These are phyloP conservation scores for Passalora sequoiae DNA, from an alignment of 2,329 filamentous ascomycete genomes.

Conservation along the genomic window DNA sequence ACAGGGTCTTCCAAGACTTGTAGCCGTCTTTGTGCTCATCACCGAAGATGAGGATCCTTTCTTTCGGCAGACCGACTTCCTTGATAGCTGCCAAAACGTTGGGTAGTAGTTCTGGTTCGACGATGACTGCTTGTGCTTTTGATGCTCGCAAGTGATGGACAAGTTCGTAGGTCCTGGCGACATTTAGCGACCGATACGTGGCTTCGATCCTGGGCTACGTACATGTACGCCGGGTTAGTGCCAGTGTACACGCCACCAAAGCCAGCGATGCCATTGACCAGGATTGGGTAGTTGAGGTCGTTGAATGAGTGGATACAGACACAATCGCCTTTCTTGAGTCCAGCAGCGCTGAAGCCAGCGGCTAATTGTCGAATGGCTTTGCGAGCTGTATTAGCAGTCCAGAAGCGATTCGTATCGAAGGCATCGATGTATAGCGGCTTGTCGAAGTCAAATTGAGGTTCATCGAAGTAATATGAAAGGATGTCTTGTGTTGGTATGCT, in stretches of 20 bases:
- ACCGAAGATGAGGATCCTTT: constrained; percentile 42
- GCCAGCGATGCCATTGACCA: constrained; percentile 23
- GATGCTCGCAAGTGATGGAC: constrained; percentile 27
- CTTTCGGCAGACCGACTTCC: constrained; percentile 34
- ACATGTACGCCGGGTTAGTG: constrained; percentile 33
- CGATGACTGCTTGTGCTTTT: constrained; percentile 28
- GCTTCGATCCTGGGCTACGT: no score
- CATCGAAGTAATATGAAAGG: constrained; percentile 50
- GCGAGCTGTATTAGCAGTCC: constrained; percentile 41
- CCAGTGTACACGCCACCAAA: constrained; percentile 33
- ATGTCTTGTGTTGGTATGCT: constrained; percentile 46
- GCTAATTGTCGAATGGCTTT: constrained; percentile 44
- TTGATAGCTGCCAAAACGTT: constrained; percentile 34
- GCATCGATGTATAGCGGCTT: constrained; percentile 49
- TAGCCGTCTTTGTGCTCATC: constrained; percentile 19
- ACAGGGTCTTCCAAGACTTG: constrained; percentile 26
- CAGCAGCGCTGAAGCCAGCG: constrained; percentile 45
- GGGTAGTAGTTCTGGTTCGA: constrained; percentile 28
- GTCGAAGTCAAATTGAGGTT: constrained; percentile 43
- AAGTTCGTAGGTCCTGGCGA: constrained; percentile 29
- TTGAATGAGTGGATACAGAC: constrained; percentile 48
- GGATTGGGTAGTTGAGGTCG: constrained; percentile 32
- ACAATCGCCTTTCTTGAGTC: constrained; percentile 46
- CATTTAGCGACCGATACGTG: no score
- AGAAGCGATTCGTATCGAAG: constrained; percentile 33